Conservation (phyloP, 108 stramenopile species). For the Bacterosira constricta region DNA sequence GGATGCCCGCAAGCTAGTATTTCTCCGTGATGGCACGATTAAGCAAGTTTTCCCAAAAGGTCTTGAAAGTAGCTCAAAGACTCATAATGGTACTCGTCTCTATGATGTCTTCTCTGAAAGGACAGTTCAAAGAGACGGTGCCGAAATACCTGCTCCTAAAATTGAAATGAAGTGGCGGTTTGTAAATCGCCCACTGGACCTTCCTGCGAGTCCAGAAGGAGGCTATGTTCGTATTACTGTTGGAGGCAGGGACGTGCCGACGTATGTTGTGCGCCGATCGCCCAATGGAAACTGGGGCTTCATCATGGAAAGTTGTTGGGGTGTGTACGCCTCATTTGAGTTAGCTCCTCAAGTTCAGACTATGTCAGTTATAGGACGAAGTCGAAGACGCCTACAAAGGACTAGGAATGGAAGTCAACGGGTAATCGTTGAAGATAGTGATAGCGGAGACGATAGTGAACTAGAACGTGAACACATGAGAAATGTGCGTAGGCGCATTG, state of each 20-base stretch:
- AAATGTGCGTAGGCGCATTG: conserved; percentile 39
- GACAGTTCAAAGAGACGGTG: conserved; percentile 31
- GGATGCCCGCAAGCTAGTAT: conserved; percentile 72
- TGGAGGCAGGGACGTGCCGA: conserved; percentile 78
- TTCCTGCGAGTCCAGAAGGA: conserved; percentile 63
- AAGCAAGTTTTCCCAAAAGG: conserved; percentile 39
- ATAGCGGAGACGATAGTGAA: conserved; percentile 30
- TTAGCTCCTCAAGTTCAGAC: conserved; percentile 32
- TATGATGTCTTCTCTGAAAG: conserved; percentile 51
- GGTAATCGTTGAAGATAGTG: conserved; percentile 51
- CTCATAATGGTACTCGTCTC: conserved; percentile 32
- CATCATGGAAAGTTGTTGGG: conserved; percentile 83
- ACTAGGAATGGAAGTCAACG: conserved; percentile 49
- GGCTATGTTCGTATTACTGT: conserved; percentile 80
- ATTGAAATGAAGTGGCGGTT: conserved; percentile 80
- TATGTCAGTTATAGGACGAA: background rate
- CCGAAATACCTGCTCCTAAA: conserved; percentile 25
- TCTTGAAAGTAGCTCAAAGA: background rate
- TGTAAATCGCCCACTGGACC: conserved; percentile 62
- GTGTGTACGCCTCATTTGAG: conserved; percentile 67
- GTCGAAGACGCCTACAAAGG: conserved; percentile 49
- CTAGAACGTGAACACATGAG: background rate
- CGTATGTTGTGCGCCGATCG: conserved; percentile 67
- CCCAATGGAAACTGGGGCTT: conserved; percentile 86
- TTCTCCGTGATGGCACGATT: conserved; percentile 65